Evolutionary conservation across 495 filamentous ascomycete species (phyloP).

Genomic region (Monascus purpureus): DNA sequence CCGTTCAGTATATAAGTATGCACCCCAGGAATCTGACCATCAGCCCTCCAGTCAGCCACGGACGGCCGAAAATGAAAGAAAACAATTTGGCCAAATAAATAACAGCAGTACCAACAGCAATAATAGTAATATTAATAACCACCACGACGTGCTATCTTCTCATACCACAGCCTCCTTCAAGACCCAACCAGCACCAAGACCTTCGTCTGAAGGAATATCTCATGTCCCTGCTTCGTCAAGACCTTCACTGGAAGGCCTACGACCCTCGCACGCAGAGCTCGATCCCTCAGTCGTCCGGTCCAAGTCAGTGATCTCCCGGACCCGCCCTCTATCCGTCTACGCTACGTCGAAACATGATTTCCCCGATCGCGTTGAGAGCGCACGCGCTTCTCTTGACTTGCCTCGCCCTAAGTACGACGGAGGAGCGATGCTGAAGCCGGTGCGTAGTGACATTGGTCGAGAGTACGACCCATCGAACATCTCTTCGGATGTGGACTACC

Average conservation of each 20-base stretch:
- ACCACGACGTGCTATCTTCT: constrained; percentile 15
- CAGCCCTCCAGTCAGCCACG: constrained; percentile 42
- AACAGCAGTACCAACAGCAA: neutral
- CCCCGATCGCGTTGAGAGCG: constrained; percentile 48
- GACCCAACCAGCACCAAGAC: constrained; percentile 36
- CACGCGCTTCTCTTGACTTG: constrained; percentile 25
- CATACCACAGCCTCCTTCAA: constrained; percentile 16
- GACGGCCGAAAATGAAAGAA: constrained; percentile 18
- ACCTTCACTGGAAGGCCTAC: constrained; percentile 63
- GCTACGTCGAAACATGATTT: constrained; percentile 65
- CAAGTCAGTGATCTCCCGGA: constrained; percentile 47
- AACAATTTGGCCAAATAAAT: constrained; percentile 8
- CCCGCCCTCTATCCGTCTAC: constrained; percentile 62
- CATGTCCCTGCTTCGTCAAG: constrained; percentile 54
- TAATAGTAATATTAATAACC: neutral
- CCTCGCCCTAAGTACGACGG: constrained; percentile 22
- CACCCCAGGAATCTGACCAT: constrained; percentile 37
- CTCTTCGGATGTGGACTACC: constrained; percentile 75
- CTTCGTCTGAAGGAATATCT: constrained; percentile 28
- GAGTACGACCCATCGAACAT: constrained; percentile 42
- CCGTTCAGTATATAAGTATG: constrained; percentile 50
- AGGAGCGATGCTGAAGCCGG: constrained; percentile 21
- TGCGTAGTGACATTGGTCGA: constrained; percentile 25
- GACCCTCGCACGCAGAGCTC: constrained; percentile 48
- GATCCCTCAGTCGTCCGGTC: constrained; percentile 44